Percentiles rank a stretch among this genome's conserved stretches.
Evolutionary conservation across 2,329 filamentous ascomycete genomes (phyloP).

Genomic region (Aspergillus persii): DNA sequence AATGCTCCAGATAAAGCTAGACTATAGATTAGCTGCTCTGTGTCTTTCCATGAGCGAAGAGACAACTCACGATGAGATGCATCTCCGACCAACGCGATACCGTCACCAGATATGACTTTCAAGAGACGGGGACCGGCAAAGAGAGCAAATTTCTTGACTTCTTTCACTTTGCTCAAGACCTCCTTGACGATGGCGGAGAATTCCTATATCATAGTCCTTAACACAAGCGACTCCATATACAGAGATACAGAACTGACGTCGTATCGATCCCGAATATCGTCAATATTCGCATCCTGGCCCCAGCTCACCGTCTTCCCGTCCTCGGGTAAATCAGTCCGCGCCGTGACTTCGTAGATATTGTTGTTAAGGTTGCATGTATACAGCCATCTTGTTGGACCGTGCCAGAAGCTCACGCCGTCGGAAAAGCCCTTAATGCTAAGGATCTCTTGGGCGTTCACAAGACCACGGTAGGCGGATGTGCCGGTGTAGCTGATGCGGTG

Average conservation of each 20-base stretch:
- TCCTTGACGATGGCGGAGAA: constrained; percentile 6
- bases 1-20: constrained; percentile 13
- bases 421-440: constrained; percentile 8
- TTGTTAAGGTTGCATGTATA: constrained; percentile 14
- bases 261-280: constrained; percentile 10
- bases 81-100: constrained; percentile 13
- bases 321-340: constrained; percentile 4
- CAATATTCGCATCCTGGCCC: constrained; percentile 9
- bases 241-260: not conserved
- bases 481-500: constrained; percentile 12
- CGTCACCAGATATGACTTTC: not conserved
- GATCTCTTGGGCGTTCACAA: constrained; percentile 7
- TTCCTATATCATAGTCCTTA: not conserved
- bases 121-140: constrained; percentile 10
- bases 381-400: constrained; percentile 11
- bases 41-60: rapidly evolving
- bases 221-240: no score
- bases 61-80: constrained; percentile 14
- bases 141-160: constrained; percentile 12
- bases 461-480: constrained; percentile 11
- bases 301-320: constrained; percentile 8
- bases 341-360: constrained; percentile 11
- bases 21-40: not conserved
- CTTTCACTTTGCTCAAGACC: constrained; percentile 6
- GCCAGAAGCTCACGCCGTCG: constrained; percentile 14